Percentiles rank a stretch among this genome's conserved stretches.
These are phyloP conservation scores for Lactuca sativa DNA, from an alignment of 129 eudicot genomes.

Conservation along the genomic window DNA sequence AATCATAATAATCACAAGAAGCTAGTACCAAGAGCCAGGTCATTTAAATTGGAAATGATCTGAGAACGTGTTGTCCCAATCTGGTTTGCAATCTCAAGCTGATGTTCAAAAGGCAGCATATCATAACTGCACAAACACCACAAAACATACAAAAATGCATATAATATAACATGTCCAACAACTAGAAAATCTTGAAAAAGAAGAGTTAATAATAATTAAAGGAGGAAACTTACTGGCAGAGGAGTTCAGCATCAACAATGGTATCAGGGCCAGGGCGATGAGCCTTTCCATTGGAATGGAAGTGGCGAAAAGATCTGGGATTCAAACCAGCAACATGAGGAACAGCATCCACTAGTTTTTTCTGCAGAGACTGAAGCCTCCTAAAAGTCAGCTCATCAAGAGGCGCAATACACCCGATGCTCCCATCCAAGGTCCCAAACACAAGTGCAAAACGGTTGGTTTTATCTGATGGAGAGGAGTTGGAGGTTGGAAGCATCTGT, in stretches of 20 bases:
- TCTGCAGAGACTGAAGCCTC: conserved; percentile 93
- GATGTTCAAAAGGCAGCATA: conserved; percentile 86
- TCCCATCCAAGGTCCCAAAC: conserved; percentile 94
- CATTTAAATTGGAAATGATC: conserved; percentile 86
- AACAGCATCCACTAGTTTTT: conserved; percentile 82
- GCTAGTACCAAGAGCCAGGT: conserved; percentile 75
- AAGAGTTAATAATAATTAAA: no score
- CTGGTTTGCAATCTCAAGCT: conserved; percentile 91
- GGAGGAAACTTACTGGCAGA: conserved; percentile 64
- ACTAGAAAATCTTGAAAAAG: no score
- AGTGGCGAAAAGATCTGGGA: conserved; percentile 89
- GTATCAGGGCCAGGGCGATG: conserved; percentile 98
- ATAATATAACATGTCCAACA: not conserved
- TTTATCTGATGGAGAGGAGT: conserved; percentile 62
- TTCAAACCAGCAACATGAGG: conserved; percentile 97
- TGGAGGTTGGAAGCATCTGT: conserved; percentile 79
- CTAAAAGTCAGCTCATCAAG: conserved; percentile 92
- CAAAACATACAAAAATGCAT: not conserved
- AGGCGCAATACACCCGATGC: conserved; percentile 95
- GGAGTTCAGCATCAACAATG: conserved; percentile 86
- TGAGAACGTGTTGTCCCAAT: conserved; percentile 92
- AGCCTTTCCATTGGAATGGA: conserved; percentile 86
- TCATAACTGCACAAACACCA: conserved; percentile 79
- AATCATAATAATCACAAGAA: conserved; percentile 53
- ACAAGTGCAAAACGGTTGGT: conserved; percentile 81